A percentile compares a stretch with the other conserved stretches of the same genome.
phyloP scores from a whole-genome alignment of 768 basidiomycete species.

The Pulveroboletus ravenelii region DNA sequence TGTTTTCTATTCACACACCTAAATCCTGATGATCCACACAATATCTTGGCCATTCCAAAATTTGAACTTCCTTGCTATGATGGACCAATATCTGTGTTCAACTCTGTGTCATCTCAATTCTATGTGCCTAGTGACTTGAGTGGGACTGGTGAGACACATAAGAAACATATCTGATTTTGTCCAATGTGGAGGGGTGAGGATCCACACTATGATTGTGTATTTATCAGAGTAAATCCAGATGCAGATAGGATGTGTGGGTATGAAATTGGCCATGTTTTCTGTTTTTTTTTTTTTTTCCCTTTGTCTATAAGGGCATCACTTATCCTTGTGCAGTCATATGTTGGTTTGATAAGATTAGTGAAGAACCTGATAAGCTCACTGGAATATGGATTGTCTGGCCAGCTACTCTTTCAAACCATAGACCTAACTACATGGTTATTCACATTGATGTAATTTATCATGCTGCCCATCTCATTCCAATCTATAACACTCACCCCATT shows the following conservation, averaged over 20 bases:
- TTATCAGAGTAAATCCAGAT: conserved; percentile 11
- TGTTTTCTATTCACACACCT: conserved; percentile 1
- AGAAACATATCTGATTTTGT: conserved; percentile 18
- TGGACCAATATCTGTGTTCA: conserved; percentile 10
- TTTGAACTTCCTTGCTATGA: not conserved
- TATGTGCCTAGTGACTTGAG: conserved; percentile 28
- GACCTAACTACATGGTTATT: too few relatives aligned
- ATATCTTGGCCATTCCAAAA: conserved; percentile 1
- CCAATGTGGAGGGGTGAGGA: conserved; percentile 18
- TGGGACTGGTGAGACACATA: conserved; percentile 23
- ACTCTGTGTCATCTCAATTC: conserved; percentile 22
- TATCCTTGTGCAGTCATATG: too few relatives aligned
- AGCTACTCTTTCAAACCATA: too few relatives aligned
- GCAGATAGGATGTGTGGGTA: conserved; percentile 14
- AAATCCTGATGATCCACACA: conserved; percentile 7
- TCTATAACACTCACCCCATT: too few relatives aligned
- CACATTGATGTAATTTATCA: too few relatives aligned
- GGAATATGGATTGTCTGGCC: too few relatives aligned
- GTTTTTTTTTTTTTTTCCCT: too few relatives aligned
- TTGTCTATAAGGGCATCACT: too few relatives aligned
- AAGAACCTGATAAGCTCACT: too few relatives aligned
- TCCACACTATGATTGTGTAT: conserved; percentile 19
- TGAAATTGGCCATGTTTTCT: conserved; percentile 5
- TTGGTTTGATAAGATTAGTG: too few relatives aligned
- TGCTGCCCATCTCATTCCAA: too few relatives aligned